Evolutionary conservation across 495 filamentous ascomycete genomes (phyloP), one percentile per base, ranked within the genome.

Genomic region (Usnea hakonensis): DNA sequence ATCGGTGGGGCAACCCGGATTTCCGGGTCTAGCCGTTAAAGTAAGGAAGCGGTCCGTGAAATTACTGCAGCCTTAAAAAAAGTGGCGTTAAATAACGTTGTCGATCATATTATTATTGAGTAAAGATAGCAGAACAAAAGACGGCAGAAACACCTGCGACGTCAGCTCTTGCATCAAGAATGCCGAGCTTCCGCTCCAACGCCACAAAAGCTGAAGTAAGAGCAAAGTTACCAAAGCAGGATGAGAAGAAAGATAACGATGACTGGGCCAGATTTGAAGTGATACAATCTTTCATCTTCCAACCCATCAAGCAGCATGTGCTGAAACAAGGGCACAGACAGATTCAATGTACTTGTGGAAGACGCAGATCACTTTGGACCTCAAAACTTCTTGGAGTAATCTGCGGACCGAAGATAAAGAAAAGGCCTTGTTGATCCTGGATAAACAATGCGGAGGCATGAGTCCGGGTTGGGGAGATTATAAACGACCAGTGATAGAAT

Each of bases 151-250:
- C n/a, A 7, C 16, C 16, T 41, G 3, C 38, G n/a, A 41, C 38
- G 38, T 41, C 38, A 41, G 2, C 16, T 41, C 7, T n/a, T 41
- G 38, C 16, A 5, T 41, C 38, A 41, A 41, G 16, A n/a, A 41
- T 41, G 38, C 3, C 16, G 38, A 41, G 38, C 38, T 41, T 41
- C 7, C 38, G 38, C 38, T 41, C 38, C 38, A 57, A 57, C 16
- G 55, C 55, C 40, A 26, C 55, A 30, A 57, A 57, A 57, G 55
- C 55, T 28, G 55, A 57, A n/a, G 55, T 58, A 38, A 43, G 38
- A 58, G 37, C 37, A 5, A 43, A 21, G 2, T 23, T 58, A 32
- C 37, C 55, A 28, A 58, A 58, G 55, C 35, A 41, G 36, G 32
- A 58, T 19, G 37, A 28, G 38, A 41, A 58, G 13, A 17, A 43